Conservation (phyloP, 352 stramenopile species). For the Pythium utonaiense region DNA sequence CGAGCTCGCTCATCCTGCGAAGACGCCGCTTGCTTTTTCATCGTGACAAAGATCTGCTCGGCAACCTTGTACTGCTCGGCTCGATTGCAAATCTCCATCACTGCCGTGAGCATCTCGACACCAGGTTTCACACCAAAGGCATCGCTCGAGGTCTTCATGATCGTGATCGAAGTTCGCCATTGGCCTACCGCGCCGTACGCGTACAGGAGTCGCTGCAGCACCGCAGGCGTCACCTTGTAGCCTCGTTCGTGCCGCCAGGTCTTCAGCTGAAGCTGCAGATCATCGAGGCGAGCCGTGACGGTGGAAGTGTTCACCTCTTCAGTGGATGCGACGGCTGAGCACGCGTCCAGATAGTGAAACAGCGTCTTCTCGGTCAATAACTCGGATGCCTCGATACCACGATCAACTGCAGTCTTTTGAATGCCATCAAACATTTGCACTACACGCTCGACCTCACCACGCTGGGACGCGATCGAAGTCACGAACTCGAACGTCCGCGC, state of each 20-base stretch:
- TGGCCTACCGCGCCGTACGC: slow-evolving; percentile 41
- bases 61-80: slow-evolving; percentile 45
- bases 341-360: slow-evolving; percentile 17
- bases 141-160: slow-evolving; percentile 41
- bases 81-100: slow-evolving; percentile 68
- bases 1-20: slow-evolving; percentile 24
- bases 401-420: background rate
- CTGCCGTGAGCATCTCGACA: slow-evolving; percentile 44
- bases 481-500: slow-evolving; percentile 7
- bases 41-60: slow-evolving; percentile 65
- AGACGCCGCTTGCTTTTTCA: slow-evolving; percentile 32
- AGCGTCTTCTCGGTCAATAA: slow-evolving; percentile 13
- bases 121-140: slow-evolving; percentile 42
- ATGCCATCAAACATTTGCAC: slow-evolving; percentile 15
- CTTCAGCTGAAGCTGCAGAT: slow-evolving; percentile 32
- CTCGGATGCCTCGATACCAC: background rate
- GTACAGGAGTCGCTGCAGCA: slow-evolving; percentile 43
- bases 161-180: slow-evolving; percentile 43
- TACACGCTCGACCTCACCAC: slow-evolving; percentile 9
- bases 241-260: slow-evolving; percentile 31
- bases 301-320: background rate
- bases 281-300: slow-evolving; percentile 13
- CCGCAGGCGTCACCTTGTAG: slow-evolving; percentile 18
- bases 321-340: background rate
- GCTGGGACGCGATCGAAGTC: slow-evolving; percentile 2